Base-by-base conservation (phyloP, 352 stramenopile species). In the Lagenidium giganteum region DNA sequence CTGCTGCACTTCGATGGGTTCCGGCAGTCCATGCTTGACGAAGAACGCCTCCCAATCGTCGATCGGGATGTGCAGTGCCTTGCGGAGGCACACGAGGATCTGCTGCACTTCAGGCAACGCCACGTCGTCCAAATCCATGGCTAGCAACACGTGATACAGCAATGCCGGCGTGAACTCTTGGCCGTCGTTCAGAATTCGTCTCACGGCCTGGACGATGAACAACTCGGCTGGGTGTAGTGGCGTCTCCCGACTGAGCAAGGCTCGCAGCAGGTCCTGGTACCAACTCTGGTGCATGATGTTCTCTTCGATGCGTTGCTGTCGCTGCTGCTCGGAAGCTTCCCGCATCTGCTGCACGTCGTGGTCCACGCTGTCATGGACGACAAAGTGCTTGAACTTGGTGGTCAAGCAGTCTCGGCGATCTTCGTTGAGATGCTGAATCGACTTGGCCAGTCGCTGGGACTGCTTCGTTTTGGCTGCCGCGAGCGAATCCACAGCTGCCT, bases 171-270 rank as follows among this genome's bases (percentile, higher is more conserved):
- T 42, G 42, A 90, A 71, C 11, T 56, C 52, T n/a, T 65, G 64
- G 9, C 77, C 74, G 20, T 63, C 55, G 21, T 68, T 67, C 8
- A 64, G 53, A 6, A 75, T 44, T 9, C 42, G 53, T 14, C 72
- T 64, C 34, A 87, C 73, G 18, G 59, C 70, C 31, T 77, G 57
- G 20, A 82, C 29, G 18, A 83, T 32, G 39, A 90, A 83, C 12
- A 60, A 17, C 39, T 85, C 72, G 14, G 74, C 71, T 9, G 74
- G 54, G 16, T 77, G 70, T 13, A 63, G 54, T 23, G 50, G 22
- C 9, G 33, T 30, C 46, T 83, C 68, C 22, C 68, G 64, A 11
- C 42, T 47, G 27, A 83, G 24, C 25, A 88, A 45, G 4, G 70
- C 58, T 7, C 54, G 55, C 32, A 90, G 55, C 24, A 87, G 22